These are phyloP conservation scores for Oenanthe sinensis DNA, from an alignment of 129 eudicot genomes.

Conservation along the genomic window DNA sequence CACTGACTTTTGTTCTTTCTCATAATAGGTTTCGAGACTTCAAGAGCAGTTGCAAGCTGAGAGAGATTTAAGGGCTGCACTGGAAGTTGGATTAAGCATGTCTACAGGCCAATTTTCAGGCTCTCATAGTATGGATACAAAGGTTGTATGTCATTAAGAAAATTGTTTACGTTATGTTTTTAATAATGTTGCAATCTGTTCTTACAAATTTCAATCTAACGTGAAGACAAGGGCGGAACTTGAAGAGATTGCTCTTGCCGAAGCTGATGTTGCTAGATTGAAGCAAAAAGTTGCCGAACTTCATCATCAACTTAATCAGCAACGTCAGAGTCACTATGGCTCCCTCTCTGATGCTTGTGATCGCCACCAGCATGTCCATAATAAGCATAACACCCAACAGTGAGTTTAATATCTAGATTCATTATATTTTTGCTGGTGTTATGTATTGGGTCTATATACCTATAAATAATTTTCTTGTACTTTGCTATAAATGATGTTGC, in stretches of 20 bases:
- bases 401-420: constrained; percentile 28
- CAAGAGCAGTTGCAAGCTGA: constrained; percentile 98
- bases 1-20: neutral
- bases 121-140: constrained; percentile 84
- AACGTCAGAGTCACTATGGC: constrained; percentile 86
- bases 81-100: constrained; percentile 95
- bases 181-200: constrained; percentile 5
- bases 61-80: constrained; percentile 91
- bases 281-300: constrained; percentile 96
- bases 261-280: constrained; percentile 94
- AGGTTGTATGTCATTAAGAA: constrained; percentile 32
- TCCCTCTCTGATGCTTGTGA: constrained; percentile 68
- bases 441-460: neutral
- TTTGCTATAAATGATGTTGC: neutral
- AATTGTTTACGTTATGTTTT: neutral
- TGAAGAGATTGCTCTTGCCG: constrained; percentile 99
- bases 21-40: constrained; percentile 68
- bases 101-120: constrained; percentile 79
- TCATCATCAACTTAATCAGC: constrained; percentile 97
- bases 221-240: constrained; percentile 94
- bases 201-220: constrained; percentile 10
- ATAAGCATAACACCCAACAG: constrained; percentile 56
- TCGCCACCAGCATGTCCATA: constrained; percentile 43
- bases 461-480: neutral
- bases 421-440: neutral